These are phyloP conservation scores for Haplosporangium sp. DNA, from an alignment of 371 early-diverging fungal genomes.

Conservation along the genomic window DNA sequence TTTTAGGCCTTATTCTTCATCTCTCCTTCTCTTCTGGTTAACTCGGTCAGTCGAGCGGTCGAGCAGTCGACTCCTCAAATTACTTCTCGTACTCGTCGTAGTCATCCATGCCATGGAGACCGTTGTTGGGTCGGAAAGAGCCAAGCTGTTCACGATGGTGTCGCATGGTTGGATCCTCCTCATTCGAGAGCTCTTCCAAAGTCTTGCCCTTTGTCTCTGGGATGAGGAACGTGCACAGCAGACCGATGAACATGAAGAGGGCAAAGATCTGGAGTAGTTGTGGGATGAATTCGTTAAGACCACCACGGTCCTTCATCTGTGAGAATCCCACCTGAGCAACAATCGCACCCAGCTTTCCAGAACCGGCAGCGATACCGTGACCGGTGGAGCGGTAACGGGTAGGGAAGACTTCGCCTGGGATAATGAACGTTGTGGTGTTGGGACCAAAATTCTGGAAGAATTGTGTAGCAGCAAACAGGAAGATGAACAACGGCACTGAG, in stretches of 20 bases:
- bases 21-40: too few species aligned
- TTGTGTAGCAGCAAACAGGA: constrained; percentile 81
- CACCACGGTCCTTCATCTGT: constrained; percentile 78
- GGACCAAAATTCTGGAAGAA: constrained; percentile 94
- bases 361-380: constrained; percentile 91
- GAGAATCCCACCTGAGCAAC: constrained; percentile 81
- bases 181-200: constrained; percentile 57
- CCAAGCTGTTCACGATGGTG: too few species aligned
- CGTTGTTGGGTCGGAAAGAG: too few species aligned
- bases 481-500: constrained; percentile 72
- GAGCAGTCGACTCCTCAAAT: too few species aligned
- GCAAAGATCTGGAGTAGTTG: constrained; percentile 81
- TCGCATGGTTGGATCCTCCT: constrained; percentile 16
- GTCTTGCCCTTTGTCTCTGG: constrained; percentile 84
- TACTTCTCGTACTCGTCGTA: too few species aligned
- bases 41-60: too few species aligned
- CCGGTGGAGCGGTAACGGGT: constrained; percentile 87
- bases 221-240: constrained; percentile 70
- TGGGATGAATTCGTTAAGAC: constrained; percentile 69
- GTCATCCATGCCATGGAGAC: too few species aligned
- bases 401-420: constrained; percentile 90
- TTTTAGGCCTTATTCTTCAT: too few species aligned
- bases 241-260: constrained; percentile 79
- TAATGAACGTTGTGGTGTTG: constrained; percentile 88
- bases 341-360: constrained; percentile 89